A percentile compares a stretch with the other conserved stretches of the same genome.
Conservation (phyloP, 257 asterid species). For the Gardenia jasminoides region DNA sequence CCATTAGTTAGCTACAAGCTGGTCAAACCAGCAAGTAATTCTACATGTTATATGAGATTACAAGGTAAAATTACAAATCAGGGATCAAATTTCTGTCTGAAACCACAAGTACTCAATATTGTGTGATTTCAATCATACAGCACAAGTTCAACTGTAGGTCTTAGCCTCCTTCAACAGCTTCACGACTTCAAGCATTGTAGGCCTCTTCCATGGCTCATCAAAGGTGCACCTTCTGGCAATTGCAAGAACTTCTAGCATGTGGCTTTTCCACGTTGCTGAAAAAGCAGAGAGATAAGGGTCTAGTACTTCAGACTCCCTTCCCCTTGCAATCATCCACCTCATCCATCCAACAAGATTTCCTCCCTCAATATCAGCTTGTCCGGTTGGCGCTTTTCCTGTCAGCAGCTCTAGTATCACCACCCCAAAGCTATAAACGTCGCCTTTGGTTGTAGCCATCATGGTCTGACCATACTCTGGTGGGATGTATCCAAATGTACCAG, state of each 20-base stretch:
- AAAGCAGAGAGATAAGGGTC: slow-evolving; percentile 31
- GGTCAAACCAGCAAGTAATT: neutral
- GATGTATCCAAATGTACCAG: slow-evolving; percentile 78
- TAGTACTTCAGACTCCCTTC: slow-evolving; percentile 41
- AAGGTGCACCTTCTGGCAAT: slow-evolving; percentile 64
- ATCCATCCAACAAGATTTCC: slow-evolving; percentile 94
- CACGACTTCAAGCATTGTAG: slow-evolving; percentile 71
- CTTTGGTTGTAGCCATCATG: slow-evolving; percentile 76
- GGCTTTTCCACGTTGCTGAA: slow-evolving; percentile 28
- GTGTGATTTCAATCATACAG: neutral
- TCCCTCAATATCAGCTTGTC: slow-evolving; percentile 78
- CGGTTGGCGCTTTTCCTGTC: slow-evolving; percentile 64
- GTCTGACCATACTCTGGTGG: slow-evolving; percentile 87
- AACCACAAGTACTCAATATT: neutral
- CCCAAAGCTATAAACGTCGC: slow-evolving; percentile 82
- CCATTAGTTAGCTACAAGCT: neutral
- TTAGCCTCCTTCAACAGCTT: slow-evolving; percentile 46
- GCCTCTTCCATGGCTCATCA: slow-evolving; percentile 76
- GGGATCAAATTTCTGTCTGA: neutral
- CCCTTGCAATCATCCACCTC: slow-evolving; percentile 53
- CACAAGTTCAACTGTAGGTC: neutral
- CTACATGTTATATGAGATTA: neutral
- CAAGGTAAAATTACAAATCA: neutral
- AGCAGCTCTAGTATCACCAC: slow-evolving; percentile 81
- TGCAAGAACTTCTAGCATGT: slow-evolving; percentile 55